A percentile compares a stretch with the other conserved stretches of the same genome.
phyloP scores from a whole-genome alignment of 176 grass and related monocot genomes.

The Carex myosuroides region DNA sequence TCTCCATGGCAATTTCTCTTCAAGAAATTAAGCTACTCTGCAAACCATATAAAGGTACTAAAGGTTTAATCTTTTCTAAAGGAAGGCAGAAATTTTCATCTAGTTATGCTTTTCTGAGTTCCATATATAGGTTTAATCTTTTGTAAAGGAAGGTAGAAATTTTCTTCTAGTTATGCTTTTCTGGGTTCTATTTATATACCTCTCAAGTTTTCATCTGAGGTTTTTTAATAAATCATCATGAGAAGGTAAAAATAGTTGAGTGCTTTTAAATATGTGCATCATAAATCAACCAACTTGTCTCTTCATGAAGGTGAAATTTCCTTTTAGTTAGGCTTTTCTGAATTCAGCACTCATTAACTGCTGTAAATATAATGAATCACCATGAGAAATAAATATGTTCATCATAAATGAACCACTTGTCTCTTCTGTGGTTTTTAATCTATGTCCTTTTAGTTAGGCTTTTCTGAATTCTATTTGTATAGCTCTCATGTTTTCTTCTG shows the following conservation, averaged over 20 bases:
- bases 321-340: not conserved
- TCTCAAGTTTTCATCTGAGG: not conserved
- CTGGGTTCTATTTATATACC: not conserved
- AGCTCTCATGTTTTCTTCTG: not conserved
- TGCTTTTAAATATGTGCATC: not conserved
- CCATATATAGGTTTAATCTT: not conserved
- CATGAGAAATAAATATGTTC: not conserved
- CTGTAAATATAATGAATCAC: not conserved
- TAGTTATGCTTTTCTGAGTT: no score
- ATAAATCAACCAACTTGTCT: not conserved
- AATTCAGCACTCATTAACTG: not conserved
- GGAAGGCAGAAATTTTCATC: not conserved
- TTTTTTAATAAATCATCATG: not conserved
- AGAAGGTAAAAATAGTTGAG: not conserved
- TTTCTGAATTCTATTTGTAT: not conserved
- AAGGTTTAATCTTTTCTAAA: not conserved
- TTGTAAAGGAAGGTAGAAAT: not conserved
- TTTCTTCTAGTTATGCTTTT: not conserved
- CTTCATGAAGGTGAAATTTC: not conserved
- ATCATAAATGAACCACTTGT: slow-evolving; percentile 1
- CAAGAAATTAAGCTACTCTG: not conserved
- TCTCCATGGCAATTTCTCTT: slow-evolving; percentile 15
- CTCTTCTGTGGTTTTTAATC: not conserved
- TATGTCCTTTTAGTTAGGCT: not conserved
- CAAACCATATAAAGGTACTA: not conserved